Percentiles rank a stretch among this genome's conserved stretches.
Conservation (phyloP, 2,329 filamentous ascomycete genomes). For the Diatrype stigma region DNA sequence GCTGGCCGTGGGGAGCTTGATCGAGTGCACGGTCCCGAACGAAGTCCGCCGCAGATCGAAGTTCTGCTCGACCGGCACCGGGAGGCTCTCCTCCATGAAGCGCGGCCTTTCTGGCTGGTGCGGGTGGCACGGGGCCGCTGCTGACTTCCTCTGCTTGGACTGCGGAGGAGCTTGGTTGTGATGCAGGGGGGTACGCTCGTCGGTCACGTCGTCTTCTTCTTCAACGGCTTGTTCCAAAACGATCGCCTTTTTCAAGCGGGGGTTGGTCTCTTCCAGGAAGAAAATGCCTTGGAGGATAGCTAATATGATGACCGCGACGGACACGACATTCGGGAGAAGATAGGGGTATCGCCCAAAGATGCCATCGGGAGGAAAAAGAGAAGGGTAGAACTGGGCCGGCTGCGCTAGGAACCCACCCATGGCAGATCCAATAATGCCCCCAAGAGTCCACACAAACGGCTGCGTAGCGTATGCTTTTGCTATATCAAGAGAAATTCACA, state of each 20-base stretch:
- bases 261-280: conserved; percentile 50
- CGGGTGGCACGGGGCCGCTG: conserved; percentile 6
- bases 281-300: conserved; percentile 59
- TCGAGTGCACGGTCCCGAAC: conserved; percentile 39
- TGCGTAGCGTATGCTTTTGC: conserved; percentile 32
- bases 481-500: conserved; percentile 1
- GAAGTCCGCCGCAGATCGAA: conserved; percentile 34
- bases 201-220: conserved; percentile 23
- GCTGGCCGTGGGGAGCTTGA: conserved; percentile 24
- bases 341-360: conserved; percentile 63
- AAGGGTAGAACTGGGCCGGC: conserved; percentile 31
- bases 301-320: conserved; percentile 55
- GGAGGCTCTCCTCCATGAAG: conserved; percentile 32
- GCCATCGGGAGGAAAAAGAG: conserved; percentile 33
- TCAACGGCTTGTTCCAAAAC: conserved; percentile 22
- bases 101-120: conserved; percentile 20
- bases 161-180: no score
- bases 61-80: conserved; percentile 28
- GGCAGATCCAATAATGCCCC: conserved; percentile 32
- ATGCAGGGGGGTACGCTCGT: conserved; percentile 25
- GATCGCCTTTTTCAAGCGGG: conserved; percentile 16
- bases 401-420: conserved; percentile 35
- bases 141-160: conserved; percentile 5
- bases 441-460: conserved; percentile 34
- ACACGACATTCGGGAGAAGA: conserved; percentile 63